phyloP scores from a whole-genome alignment of 805 yeast species.

The Yueomyces sinensis region DNA sequence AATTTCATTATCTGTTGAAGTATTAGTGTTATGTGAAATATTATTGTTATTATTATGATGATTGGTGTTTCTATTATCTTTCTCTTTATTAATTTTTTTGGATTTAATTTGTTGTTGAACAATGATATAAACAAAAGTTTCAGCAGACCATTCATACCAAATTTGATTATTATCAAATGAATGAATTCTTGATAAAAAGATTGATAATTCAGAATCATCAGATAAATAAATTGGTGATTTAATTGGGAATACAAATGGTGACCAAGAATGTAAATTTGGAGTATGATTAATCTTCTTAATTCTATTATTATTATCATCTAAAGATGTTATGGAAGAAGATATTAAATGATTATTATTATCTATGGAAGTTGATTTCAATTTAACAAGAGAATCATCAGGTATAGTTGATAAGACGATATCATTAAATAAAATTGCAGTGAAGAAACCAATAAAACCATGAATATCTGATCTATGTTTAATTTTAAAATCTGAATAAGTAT shows the following conservation, averaged over 20 bases:
- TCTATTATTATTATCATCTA: background rate
- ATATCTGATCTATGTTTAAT: constrained; percentile 38
- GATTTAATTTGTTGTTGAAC: background rate
- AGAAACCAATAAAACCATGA: constrained; percentile 69
- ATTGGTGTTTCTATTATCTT: background rate
- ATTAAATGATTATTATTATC: background rate
- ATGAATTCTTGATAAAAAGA: constrained; percentile 36
- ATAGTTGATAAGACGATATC: constrained; percentile 29
- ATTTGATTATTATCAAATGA: constrained; percentile 26
- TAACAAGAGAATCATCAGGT: constrained; percentile 12
- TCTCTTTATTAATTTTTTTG: background rate
- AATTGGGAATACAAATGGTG: constrained; percentile 54
- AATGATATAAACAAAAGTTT: constrained; percentile 34
- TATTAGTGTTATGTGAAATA: background rate
- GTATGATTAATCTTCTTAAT: constrained; percentile 20
- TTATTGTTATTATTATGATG: background rate
- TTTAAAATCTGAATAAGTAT: constrained; percentile 28
- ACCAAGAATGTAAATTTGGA: constrained; percentile 46
- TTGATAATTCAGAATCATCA: constrained; percentile 42
- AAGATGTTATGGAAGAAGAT: background rate
- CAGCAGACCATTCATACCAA: constrained; percentile 61
- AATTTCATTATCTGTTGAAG: background rate
- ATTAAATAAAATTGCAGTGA: constrained; percentile 54
- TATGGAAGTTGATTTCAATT: background rate
- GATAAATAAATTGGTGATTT: constrained; percentile 37